Evolutionary conservation across 345 rosid genomes (phyloP).

Genomic region (Citrus unshiu): DNA sequence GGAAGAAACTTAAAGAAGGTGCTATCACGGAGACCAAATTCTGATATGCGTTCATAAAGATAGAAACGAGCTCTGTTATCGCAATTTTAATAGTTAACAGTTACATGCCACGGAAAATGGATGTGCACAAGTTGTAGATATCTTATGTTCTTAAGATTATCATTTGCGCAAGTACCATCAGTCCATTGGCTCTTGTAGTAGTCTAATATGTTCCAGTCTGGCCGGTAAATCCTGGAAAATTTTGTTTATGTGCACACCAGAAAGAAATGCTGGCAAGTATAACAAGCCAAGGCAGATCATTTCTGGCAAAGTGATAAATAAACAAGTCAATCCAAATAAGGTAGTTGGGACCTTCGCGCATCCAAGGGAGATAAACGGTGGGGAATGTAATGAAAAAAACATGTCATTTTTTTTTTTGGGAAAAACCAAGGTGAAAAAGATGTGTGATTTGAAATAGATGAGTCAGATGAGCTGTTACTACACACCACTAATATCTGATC

Average conservation of each 20-base stretch:
- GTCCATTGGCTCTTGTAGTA: background rate
- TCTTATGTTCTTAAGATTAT: background rate
- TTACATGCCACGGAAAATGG: background rate
- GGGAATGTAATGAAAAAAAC: background rate
- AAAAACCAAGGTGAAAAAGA: constrained; percentile 5
- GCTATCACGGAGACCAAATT: background rate
- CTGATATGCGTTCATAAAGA: background rate
- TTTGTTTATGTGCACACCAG: background rate
- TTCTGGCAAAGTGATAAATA: background rate
- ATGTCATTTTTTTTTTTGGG: background rate
- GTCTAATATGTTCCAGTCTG: background rate
- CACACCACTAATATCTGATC: background rate
- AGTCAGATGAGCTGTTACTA: constrained; percentile 8
- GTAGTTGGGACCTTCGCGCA: background rate
- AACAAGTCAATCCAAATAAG: background rate
- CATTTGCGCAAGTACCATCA: background rate
- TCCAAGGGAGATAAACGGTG: background rate
- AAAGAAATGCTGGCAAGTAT: background rate
- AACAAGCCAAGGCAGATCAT: background rate
- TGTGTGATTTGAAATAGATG: constrained; percentile 17
- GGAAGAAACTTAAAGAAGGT: background rate
- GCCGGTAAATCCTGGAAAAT: background rate
- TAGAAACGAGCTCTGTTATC: background rate
- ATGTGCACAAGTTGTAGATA: background rate
- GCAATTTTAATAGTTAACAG: background rate